phyloP scores from a whole-genome alignment of 345 rosid genomes.

The Murraya paniculata region DNA sequence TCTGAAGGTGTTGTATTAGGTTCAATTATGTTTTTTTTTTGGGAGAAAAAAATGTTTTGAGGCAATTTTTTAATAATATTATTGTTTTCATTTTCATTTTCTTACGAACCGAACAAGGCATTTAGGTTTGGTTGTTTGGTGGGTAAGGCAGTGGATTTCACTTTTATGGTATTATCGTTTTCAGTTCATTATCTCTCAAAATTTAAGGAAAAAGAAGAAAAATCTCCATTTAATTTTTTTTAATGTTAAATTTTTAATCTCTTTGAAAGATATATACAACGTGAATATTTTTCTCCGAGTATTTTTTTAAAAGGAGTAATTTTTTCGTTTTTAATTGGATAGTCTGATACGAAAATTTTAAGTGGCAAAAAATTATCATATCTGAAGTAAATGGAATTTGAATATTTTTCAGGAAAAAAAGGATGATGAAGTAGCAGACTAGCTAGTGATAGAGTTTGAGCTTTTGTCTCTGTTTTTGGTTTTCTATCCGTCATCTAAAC shows the following conservation, averaged over 20 bases:
- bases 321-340: background rate
- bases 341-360: background rate
- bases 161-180: conserved; percentile 19
- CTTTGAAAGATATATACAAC: background rate
- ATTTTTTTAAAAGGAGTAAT: background rate
- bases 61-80: background rate
- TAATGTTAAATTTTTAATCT: background rate
- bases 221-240: background rate
- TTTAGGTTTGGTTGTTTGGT: conserved; percentile 36
- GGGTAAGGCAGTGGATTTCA: conserved; percentile 30
- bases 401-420: conserved; percentile 27
- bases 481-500: conserved; percentile 17
- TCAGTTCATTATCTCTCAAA: background rate
- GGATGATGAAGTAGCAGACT: conserved; percentile 20
- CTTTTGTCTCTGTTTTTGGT: conserved; percentile 21
- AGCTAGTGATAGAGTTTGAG: conserved; percentile 15
- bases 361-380: background rate
- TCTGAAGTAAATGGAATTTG: conserved; percentile 17
- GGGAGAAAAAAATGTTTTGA: background rate
- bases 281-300: background rate
- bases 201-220: background rate
- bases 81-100: conserved; percentile 4
- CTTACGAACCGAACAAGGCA: conserved; percentile 24
- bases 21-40: background rate
- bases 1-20: conserved; percentile 5